These are phyloP conservation scores for Pleurotus sapidus DNA, from an alignment of 768 basidiomycete genomes.

Conservation along the genomic window DNA sequence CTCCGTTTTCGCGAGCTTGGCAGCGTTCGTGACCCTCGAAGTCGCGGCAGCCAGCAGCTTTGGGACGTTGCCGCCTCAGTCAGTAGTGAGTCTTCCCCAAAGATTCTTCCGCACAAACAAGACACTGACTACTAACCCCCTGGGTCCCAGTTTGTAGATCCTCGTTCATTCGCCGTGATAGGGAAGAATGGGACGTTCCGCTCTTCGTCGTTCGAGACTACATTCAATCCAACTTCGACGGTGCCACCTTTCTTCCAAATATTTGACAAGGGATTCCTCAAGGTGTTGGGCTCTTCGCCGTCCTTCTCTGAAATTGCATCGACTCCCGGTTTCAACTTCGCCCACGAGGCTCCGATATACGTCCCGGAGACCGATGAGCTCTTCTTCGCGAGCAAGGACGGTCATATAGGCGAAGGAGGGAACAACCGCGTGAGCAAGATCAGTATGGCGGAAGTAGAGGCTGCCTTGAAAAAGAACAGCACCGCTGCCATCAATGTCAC, in stretches of 20 bases:
- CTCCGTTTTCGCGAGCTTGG: not conserved
- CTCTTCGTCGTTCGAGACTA: constrained; percentile 30
- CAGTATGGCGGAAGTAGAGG: constrained; percentile 52
- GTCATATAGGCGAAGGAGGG: constrained; percentile 58
- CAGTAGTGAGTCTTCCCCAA: constrained; percentile 20
- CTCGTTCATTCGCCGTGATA: constrained; percentile 49
- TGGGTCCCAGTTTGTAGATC: constrained; percentile 42
- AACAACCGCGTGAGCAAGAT: constrained; percentile 66
- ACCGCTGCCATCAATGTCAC: constrained; percentile 42
- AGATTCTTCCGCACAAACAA: no score
- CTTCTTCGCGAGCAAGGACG: constrained; percentile 69
- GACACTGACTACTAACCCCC: not conserved
- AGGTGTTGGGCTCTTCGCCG: constrained; percentile 54
- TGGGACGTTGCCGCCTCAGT: constrained; percentile 19
- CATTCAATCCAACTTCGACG: constrained; percentile 61
- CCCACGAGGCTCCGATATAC: constrained; percentile 79
- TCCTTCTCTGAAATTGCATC: constrained; percentile 58
- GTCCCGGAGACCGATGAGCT: constrained; percentile 65
- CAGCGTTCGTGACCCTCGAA: constrained; percentile 2
- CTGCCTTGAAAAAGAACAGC: constrained; percentile 34
- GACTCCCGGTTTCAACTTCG: constrained; percentile 62
- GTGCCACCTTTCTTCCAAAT: constrained; percentile 56
- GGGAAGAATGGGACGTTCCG: constrained; percentile 39
- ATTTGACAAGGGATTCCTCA: constrained; percentile 49
- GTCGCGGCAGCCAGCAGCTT: constrained; percentile 1